Evolutionary conservation across 2,329 filamentous ascomycete species (phyloP).

Genomic region (Fusarium fujikuroi): DNA sequence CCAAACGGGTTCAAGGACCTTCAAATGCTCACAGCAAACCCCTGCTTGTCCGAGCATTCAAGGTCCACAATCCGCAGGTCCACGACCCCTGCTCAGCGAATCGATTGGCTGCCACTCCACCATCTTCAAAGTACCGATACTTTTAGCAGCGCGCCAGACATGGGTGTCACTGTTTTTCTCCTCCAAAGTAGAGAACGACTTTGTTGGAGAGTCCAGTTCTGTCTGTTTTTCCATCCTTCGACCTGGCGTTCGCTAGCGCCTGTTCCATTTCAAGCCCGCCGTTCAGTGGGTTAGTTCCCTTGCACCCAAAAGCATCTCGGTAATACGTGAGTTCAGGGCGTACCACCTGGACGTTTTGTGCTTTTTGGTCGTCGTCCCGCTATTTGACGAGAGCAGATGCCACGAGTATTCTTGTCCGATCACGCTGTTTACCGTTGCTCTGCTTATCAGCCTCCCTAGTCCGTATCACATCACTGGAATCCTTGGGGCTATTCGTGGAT

Average conservation of each 20-base stretch:
- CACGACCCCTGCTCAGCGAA: constrained; percentile 38
- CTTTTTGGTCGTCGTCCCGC: background rate
- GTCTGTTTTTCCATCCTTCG: constrained; percentile 42
- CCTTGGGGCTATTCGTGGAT: constrained; percentile 9
- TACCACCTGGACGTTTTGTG: background rate
- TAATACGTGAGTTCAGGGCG: background rate
- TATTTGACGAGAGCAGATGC: background rate
- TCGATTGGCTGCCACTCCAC: constrained; percentile 39
- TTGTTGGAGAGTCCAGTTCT: constrained; percentile 27
- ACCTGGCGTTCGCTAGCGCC: constrained; percentile 41
- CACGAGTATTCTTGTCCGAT: background rate
- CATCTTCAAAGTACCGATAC: constrained; percentile 42
- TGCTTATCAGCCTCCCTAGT: background rate
- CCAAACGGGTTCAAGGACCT: constrained; percentile 41
- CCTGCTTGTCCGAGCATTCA: constrained; percentile 40
- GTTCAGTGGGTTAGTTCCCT: constrained; percentile 31
- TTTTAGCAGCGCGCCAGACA: constrained; percentile 11
- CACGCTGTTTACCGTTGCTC: constrained; percentile 3
- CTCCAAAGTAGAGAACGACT: constrained; percentile 14
- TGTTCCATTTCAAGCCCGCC: constrained; percentile 36
- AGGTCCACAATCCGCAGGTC: constrained; percentile 42
- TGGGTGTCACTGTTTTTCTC: background rate
- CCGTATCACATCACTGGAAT: constrained; percentile 6
- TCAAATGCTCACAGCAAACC: constrained; percentile 37
- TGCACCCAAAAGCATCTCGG: constrained; percentile 5